These are phyloP conservation scores for Cladosporium colombiae DNA, from an alignment of 2,329 filamentous ascomycete species.

Conservation along the genomic window DNA sequence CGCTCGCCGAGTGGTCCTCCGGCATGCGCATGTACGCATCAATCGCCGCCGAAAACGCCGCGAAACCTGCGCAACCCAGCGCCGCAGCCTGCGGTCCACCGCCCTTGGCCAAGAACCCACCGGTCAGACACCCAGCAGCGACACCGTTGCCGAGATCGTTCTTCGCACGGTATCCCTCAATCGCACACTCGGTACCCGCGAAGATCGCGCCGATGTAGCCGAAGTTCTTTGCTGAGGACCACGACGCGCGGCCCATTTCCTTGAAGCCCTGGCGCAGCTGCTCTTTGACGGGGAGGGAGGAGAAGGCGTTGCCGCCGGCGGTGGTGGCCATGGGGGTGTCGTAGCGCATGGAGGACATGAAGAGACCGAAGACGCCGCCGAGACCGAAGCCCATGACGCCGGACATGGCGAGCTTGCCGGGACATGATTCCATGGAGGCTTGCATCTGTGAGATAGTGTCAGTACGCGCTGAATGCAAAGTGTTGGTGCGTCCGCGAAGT, in stretches of 20 bases:
- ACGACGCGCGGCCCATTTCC: conserved; percentile 88
- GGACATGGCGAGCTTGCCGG: conserved; percentile 82
- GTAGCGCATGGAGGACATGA: conserved; percentile 99
- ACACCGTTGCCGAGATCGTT: conserved; percentile 91
- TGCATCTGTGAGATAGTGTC: conserved; percentile 61
- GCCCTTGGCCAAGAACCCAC: conserved; percentile 80
- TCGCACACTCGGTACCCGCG: conserved; percentile 89
- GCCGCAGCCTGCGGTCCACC: conserved; percentile 87
- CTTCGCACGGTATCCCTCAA: conserved; percentile 89
- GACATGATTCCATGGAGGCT: conserved; percentile 86
- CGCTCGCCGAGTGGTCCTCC: conserved; percentile 36
- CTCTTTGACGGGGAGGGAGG: conserved; percentile 73
- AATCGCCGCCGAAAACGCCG: conserved; percentile 87
- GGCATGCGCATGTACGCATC: conserved; percentile 88
- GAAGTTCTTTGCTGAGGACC: conserved; percentile 88
- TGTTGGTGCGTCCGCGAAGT: not conserved
- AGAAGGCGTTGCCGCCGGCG: conserved; percentile 53
- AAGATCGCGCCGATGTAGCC: conserved; percentile 90
- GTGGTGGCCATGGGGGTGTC: conserved; percentile 77
- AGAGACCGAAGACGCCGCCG: conserved; percentile 90
- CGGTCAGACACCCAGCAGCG: conserved; percentile 85
- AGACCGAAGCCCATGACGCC: conserved; percentile 93
- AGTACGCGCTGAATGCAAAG: not conserved
- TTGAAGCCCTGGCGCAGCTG: conserved; percentile 85
- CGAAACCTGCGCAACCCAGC: conserved; percentile 88